These are phyloP conservation scores for Nemania abortiva DNA, from an alignment of 2,329 filamentous ascomycete genomes.

Conservation along the genomic window DNA sequence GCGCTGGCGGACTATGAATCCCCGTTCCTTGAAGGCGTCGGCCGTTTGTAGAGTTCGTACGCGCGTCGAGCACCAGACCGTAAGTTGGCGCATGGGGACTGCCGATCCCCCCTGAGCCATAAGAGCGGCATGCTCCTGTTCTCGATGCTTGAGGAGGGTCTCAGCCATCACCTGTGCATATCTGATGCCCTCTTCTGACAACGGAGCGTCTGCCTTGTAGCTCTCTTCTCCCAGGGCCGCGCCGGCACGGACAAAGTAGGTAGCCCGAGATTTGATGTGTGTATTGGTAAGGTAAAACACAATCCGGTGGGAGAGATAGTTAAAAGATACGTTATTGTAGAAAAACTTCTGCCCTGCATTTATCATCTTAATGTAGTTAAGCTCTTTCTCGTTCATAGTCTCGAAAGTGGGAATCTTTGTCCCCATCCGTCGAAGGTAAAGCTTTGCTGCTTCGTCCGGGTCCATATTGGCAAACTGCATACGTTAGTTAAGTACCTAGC, in stretches of 20 bases:
- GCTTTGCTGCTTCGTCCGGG: conserved; percentile 88
- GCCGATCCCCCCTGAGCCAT: conserved; percentile 75
- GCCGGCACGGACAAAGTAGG: conserved; percentile 91
- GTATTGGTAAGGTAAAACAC: conserved; percentile 98
- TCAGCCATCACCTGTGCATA: conserved; percentile 91
- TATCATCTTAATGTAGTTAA: conserved; percentile 99
- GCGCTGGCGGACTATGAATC: conserved; percentile 88
- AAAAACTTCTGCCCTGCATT: conserved; percentile 94
- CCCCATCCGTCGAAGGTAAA: conserved; percentile 91
- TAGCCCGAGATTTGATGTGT: conserved; percentile 94
- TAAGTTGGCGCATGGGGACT: conserved; percentile 80
- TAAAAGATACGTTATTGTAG: conserved; percentile 97
- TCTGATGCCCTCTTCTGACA: conserved; percentile 82
- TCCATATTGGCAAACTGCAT: conserved; percentile 87
- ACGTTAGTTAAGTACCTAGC: conserved; percentile 34
- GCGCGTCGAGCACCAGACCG: conserved; percentile 94
- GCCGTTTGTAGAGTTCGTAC: conserved; percentile 91
- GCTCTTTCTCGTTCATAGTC: conserved; percentile 92
- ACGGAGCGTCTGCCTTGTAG: conserved; percentile 88
- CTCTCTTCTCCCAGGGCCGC: conserved; percentile 88
- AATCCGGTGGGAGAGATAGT: conserved; percentile 95
- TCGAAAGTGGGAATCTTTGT: conserved; percentile 96
- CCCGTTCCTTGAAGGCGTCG: conserved; percentile 80
- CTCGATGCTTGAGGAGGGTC: conserved; percentile 82
- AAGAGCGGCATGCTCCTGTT: conserved; percentile 80